These are phyloP conservation scores for Pyrus betulifolia DNA, from an alignment of 306 rosid genomes.

Conservation along the genomic window DNA sequence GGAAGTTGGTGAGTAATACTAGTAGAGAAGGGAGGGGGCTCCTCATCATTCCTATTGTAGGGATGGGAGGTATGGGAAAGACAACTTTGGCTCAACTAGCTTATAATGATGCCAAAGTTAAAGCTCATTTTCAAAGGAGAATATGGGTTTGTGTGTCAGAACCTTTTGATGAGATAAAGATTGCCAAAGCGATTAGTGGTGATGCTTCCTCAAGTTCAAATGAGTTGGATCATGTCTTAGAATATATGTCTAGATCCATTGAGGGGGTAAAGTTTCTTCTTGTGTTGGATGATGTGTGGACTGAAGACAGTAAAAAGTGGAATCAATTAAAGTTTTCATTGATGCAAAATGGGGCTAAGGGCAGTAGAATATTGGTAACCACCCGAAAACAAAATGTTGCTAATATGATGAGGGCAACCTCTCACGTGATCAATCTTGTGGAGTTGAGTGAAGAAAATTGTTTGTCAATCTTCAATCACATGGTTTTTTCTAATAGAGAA, in stretches of 20 bases:
- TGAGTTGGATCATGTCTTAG: not conserved
- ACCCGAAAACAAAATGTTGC: conserved; percentile 3
- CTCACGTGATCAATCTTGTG: not conserved
- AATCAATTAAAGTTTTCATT: not conserved
- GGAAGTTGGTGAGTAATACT: not conserved
- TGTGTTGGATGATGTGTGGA: conserved; percentile 18
- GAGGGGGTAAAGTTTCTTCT: not conserved
- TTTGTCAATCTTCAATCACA: not conserved
- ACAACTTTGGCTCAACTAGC: not conserved
- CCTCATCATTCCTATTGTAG: not conserved
- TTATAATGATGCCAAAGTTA: not conserved
- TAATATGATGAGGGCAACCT: not conserved
- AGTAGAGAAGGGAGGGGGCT: not conserved
- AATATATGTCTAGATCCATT: not conserved
- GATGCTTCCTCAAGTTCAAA: too few relatives aligned
- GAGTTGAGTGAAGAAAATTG: not conserved
- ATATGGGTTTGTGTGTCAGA: conserved; percentile 6
- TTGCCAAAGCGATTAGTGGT: not conserved
- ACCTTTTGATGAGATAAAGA: not conserved
- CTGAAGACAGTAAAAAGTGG: not conserved
- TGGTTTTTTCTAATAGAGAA: not conserved
- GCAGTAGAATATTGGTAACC: conserved; percentile 6
- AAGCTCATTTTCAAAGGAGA: not conserved
- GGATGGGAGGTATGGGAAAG: not conserved
- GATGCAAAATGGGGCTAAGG: not conserved